A percentile compares a stretch with the other conserved stretches of the same genome.
Conservation (phyloP, 495 filamentous ascomycete species). For the Trichoderma asperelloides region DNA sequence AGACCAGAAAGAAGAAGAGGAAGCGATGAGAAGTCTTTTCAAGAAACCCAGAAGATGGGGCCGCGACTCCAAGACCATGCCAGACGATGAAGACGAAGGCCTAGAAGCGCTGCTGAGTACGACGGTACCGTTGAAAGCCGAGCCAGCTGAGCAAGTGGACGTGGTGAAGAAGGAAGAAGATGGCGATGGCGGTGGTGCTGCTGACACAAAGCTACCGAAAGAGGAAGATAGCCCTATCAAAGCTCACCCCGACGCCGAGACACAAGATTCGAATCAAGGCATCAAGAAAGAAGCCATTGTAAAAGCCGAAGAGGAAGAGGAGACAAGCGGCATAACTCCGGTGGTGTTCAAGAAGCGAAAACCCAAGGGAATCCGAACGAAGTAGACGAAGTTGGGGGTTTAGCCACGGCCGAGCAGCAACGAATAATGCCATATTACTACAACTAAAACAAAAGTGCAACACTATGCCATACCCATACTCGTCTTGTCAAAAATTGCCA, state of each 20-base stretch:
- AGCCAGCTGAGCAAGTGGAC: constrained; percentile 7
- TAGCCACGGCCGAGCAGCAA: neutral
- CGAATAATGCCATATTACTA: neutral
- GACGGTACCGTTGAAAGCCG: neutral
- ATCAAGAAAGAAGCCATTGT: constrained; percentile 16
- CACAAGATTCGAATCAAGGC: constrained; percentile 12
- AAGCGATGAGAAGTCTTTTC: constrained; percentile 45
- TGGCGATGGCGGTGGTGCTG: neutral
- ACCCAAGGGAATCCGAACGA: constrained; percentile 60
- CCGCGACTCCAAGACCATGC: constrained; percentile 55
- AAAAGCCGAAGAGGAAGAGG: neutral
- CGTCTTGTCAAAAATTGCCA: neutral
- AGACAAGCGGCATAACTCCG: constrained; percentile 9
- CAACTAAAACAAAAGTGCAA: neutral
- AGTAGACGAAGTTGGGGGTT: constrained; percentile 18
- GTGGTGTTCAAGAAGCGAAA: constrained; percentile 91
- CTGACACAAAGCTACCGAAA: constrained; percentile 1
- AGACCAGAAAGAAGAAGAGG: constrained; percentile 55
- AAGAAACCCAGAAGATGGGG: constrained; percentile 66
- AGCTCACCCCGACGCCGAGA: neutral
- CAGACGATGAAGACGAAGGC: constrained; percentile 55
- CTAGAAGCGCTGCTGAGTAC: constrained; percentile 61
- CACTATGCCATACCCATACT: neutral
- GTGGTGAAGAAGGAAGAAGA: constrained; percentile 34
- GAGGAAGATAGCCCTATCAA: neutral